These are phyloP conservation scores for Chalciporus sp. DNA, from an alignment of 1,284 basidiomycete genomes.

Conservation along the genomic window DNA sequence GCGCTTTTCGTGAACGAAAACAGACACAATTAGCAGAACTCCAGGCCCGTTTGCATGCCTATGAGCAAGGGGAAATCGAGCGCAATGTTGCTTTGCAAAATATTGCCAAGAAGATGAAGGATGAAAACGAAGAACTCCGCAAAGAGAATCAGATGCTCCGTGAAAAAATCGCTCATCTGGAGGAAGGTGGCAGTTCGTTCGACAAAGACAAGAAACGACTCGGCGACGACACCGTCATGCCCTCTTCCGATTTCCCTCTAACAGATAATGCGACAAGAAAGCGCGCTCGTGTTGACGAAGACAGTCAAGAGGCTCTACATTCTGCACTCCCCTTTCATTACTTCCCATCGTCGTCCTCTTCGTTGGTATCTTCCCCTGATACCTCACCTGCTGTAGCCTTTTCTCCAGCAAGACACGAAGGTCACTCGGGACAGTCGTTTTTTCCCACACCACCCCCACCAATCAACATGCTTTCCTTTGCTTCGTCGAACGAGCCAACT, in stretches of 20 bases:
- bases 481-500: slow-evolving; percentile 16
- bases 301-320: slow-evolving; percentile 32
- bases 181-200: slow-evolving; percentile 41
- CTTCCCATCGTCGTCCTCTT: slow-evolving; percentile 23
- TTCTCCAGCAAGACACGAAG: slow-evolving; percentile 9
- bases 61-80: slow-evolving; percentile 90
- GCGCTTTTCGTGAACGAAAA: slow-evolving; percentile 89
- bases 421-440: slow-evolving; percentile 12
- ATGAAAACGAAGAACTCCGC: slow-evolving; percentile 79
- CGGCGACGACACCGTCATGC: slow-evolving; percentile 48
- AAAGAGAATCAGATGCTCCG: slow-evolving; percentile 63
- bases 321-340: slow-evolving; percentile 36
- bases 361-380: slow-evolving; percentile 20
- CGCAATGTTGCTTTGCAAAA: slow-evolving; percentile 86
- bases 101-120: slow-evolving; percentile 84
- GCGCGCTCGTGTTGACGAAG: slow-evolving; percentile 42
- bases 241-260: slow-evolving; percentile 30
- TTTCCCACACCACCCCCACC: slow-evolving; percentile 29
- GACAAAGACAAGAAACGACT: slow-evolving; percentile 56
- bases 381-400: slow-evolving; percentile 2
- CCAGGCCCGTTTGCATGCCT: slow-evolving; percentile 83
- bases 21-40: slow-evolving; percentile 90
- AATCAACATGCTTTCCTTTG: slow-evolving; percentile 39
- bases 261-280: slow-evolving; percentile 37
- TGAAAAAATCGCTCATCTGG: slow-evolving; percentile 57